These are phyloP conservation scores for Monosporascus sp. DNA, from an alignment of 2,329 filamentous ascomycete species.

Conservation along the genomic window DNA sequence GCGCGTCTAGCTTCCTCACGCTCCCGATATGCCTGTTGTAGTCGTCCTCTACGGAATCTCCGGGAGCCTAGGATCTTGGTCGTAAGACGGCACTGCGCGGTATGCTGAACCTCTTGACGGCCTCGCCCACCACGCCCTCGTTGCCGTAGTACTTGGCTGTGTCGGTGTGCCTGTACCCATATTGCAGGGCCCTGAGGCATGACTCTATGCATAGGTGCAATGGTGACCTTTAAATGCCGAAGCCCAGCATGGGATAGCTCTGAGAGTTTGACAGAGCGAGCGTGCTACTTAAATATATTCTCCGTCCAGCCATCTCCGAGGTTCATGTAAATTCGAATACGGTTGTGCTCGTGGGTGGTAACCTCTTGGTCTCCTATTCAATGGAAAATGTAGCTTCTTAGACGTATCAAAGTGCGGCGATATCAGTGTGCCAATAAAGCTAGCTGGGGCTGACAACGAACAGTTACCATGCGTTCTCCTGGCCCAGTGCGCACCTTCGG, in stretches of 20 bases:
- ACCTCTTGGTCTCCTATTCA: too few species aligned
- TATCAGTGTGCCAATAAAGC: too few species aligned
- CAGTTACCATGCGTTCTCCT: too few species aligned
- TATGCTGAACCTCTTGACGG: slow-evolving; percentile 52
- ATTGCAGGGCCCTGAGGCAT: slow-evolving; percentile 48
- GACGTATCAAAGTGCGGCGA: too few species aligned
- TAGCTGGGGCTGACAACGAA: too few species aligned
- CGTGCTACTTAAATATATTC: slow-evolving; percentile 33
- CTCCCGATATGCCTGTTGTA: slow-evolving; percentile 57
- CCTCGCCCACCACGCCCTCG: slow-evolving; percentile 60
- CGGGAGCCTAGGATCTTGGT: slow-evolving; percentile 61
- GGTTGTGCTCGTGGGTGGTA: too few species aligned
- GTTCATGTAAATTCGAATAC: too few species aligned
- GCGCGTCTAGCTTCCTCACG: slow-evolving; percentile 53
- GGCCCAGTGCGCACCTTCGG: too few species aligned
- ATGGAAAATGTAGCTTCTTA: too few species aligned
- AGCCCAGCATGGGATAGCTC: slow-evolving; percentile 62
- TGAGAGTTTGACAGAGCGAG: slow-evolving; percentile 45
- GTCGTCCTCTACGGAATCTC: slow-evolving; percentile 49
- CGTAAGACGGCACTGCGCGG: slow-evolving; percentile 57
- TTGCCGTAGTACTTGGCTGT: slow-evolving; percentile 62
- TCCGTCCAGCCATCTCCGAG: not conserved
- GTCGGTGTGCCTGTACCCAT: slow-evolving; percentile 60
- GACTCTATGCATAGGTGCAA: slow-evolving; percentile 50
- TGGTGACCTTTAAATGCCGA: slow-evolving; percentile 64